Conservation (phyloP, 2,329 filamentous ascomycete species). For the Cyphellophora attinorum region DNA sequence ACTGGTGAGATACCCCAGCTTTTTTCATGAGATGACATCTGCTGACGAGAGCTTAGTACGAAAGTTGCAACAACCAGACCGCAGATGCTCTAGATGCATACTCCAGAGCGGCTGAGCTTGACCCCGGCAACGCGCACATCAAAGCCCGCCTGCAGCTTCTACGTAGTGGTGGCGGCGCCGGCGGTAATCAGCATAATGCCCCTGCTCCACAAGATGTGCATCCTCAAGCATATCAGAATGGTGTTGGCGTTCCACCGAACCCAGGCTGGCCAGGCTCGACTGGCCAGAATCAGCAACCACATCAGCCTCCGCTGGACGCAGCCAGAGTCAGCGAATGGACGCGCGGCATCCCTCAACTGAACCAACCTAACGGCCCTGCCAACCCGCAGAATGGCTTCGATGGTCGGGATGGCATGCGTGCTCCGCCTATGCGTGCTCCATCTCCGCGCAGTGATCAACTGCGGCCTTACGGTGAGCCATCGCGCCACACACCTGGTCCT, state of each 20-base stretch:
- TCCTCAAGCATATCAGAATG: slow-evolving; percentile 83
- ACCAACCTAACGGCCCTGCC: slow-evolving; percentile 49
- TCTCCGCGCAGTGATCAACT: slow-evolving; percentile 68
- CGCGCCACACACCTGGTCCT: slow-evolving; percentile 42
- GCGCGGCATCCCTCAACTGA: slow-evolving; percentile 68
- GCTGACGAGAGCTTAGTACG: slow-evolving; percentile 56
- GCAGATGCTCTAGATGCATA: slow-evolving; percentile 94
- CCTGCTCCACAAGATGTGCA: slow-evolving; percentile 95
- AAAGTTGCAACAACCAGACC: slow-evolving; percentile 98
- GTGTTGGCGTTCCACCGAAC: slow-evolving; percentile 71
- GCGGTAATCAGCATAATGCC: slow-evolving; percentile 62
- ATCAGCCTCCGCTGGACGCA: slow-evolving; percentile 43
- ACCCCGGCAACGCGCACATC: slow-evolving; percentile 88
- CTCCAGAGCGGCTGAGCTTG: slow-evolving; percentile 84
- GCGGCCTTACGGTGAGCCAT: slow-evolving; percentile 58
- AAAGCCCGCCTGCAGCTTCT: slow-evolving; percentile 87
- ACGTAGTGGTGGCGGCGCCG: slow-evolving; percentile 66
- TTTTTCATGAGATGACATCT: no score
- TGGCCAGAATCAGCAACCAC: slow-evolving; percentile 21
- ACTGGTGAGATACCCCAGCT: no score
- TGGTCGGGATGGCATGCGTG: slow-evolving; percentile 62
- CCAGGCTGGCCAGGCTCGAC: slow-evolving; percentile 76
- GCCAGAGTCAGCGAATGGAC: slow-evolving; percentile 50
- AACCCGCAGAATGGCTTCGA: slow-evolving; percentile 68
- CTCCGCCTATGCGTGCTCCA: slow-evolving; percentile 59